These are phyloP conservation scores for Hypomontagnella submonticulosa DNA, from an alignment of 495 filamentous ascomycete species.

Conservation along the genomic window DNA sequence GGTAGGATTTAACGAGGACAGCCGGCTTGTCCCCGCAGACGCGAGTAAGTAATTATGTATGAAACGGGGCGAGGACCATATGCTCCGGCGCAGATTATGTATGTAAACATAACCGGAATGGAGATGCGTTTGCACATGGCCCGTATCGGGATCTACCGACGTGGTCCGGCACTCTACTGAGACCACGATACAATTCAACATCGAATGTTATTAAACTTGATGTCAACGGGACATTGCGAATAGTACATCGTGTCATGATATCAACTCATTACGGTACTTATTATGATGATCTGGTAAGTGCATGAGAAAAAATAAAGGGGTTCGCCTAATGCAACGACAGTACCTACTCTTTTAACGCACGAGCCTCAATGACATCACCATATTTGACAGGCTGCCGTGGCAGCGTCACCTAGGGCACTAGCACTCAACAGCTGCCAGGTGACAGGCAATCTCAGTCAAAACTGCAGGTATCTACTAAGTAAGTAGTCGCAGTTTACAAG, in stretches of 20 bases:
- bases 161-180: neutral
- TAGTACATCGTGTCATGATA: neutral
- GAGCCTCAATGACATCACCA: conserved; percentile 34
- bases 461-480: too few species aligned
- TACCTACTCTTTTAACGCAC: conserved; percentile 3
- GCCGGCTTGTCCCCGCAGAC: conserved; percentile 29
- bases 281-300: neutral
- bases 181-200: conserved; percentile 5
- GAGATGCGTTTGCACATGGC: conserved; percentile 1
- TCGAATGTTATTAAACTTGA: conserved; percentile 11
- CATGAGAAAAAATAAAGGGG: neutral
- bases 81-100: conserved; percentile 23
- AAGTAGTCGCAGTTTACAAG: neutral
- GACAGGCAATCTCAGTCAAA: too few species aligned
- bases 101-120: neutral
- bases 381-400: neutral
- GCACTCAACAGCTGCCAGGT: neutral
- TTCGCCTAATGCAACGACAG: neutral
- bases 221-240: neutral
- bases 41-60: conserved; percentile 30
- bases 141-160: conserved; percentile 31
- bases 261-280: neutral
- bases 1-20: conserved; percentile 24
- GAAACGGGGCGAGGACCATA: conserved; percentile 30
- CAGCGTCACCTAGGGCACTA: neutral